These are phyloP conservation scores for Waitea zeae DNA, from an alignment of 1,284 basidiomycete species.

Conservation along the genomic window DNA sequence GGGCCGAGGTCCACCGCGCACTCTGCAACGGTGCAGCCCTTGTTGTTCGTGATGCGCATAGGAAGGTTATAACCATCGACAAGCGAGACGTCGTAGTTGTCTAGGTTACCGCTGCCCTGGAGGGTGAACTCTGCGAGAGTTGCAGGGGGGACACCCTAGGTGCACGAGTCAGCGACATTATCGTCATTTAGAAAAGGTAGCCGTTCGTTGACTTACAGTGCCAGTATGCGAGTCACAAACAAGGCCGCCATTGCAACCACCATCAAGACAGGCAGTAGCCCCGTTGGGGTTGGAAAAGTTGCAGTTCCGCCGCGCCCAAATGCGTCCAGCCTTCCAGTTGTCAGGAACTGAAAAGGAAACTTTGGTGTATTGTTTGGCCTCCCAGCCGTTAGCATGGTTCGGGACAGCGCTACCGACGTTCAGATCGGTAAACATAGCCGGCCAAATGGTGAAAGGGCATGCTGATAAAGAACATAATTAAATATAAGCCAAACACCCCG, in stretches of 20 bases:
- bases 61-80: constrained; percentile 26
- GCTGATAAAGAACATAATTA: too few species aligned
- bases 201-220: constrained; percentile 12
- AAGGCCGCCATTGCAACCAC: constrained; percentile 29
- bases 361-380: constrained; percentile 6
- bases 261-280: constrained; percentile 22
- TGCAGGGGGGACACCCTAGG: constrained; percentile 23
- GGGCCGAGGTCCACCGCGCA: constrained; percentile 26
- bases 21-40: constrained; percentile 19
- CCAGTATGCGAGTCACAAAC: constrained; percentile 21
- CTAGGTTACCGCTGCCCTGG: constrained; percentile 11
- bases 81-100: constrained; percentile 25
- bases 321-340: constrained; percentile 13
- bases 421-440: constrained; percentile 8
- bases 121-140: constrained; percentile 27
- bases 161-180: not conserved
- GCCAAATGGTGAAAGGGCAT: too few species aligned
- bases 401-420: constrained; percentile 8
- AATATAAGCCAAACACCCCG: not conserved
- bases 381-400: constrained; percentile 7
- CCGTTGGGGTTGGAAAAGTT: constrained; percentile 23
- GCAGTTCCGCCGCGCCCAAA: constrained; percentile 21
- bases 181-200: not conserved
- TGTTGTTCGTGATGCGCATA: constrained; percentile 20
- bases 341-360: constrained; percentile 13